These are phyloP conservation scores for Asparagopsis taxiformis DNA, from an alignment of 31 red algal genomes.

Conservation along the genomic window DNA sequence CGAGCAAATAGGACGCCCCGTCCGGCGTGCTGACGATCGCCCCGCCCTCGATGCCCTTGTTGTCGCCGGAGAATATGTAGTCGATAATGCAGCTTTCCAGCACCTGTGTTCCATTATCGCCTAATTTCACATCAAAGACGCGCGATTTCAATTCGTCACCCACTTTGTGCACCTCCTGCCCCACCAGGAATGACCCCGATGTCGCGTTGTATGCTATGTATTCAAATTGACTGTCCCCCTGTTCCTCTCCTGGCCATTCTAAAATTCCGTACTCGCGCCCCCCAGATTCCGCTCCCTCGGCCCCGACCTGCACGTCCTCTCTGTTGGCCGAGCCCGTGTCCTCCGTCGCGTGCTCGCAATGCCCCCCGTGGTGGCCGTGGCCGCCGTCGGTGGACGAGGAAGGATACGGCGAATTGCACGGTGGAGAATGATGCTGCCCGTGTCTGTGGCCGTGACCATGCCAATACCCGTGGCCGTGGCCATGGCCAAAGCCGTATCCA, in stretches of 20 bases:
- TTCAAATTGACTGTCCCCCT: slow-evolving; percentile 26
- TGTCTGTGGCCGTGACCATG: too few relatives aligned
- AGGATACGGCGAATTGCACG: neutral
- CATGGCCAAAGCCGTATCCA: too few relatives aligned
- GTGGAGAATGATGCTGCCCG: too few relatives aligned
- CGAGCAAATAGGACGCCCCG: slow-evolving; percentile 31
- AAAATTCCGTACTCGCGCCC: neutral
- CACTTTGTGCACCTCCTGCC: slow-evolving; percentile 13
- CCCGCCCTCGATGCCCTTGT: slow-evolving; percentile 69
- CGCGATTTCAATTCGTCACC: slow-evolving; percentile 21
- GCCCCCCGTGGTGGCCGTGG: too few relatives aligned
- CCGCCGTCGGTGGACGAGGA: too few relatives aligned
- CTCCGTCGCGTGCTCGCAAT: neutral
- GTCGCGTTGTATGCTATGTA: slow-evolving; percentile 50
- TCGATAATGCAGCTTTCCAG: slow-evolving; percentile 16
- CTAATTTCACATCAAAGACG: slow-evolving; percentile 24
- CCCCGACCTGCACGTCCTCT: neutral
- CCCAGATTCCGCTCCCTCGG: neutral
- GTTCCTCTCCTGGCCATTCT: neutral
- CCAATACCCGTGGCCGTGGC: too few relatives aligned
- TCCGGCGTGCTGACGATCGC: slow-evolving; percentile 19
- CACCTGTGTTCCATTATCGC: slow-evolving; percentile 6
- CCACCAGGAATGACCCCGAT: slow-evolving; percentile 12
- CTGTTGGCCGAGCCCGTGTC: too few relatives aligned
- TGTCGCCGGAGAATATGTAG: slow-evolving; percentile 28